Conservation (phyloP, 2,329 filamentous ascomycete species). For the Escovopsis weberi region DNA sequence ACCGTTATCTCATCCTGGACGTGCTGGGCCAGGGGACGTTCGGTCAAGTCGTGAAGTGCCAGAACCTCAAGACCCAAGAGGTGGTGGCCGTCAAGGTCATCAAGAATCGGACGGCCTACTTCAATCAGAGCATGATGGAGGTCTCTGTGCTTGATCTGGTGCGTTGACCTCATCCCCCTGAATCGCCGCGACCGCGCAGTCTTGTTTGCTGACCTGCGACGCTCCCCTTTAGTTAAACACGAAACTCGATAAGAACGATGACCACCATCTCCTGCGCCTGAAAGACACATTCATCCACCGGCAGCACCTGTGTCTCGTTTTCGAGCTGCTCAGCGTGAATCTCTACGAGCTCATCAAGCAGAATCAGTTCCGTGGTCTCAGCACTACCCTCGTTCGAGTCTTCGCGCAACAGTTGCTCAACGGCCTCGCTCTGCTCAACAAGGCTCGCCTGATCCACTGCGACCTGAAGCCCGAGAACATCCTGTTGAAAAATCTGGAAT, state of each 20-base stretch:
- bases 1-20: slow-evolving; percentile 92
- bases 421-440: slow-evolving; percentile 81
- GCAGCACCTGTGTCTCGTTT: slow-evolving; percentile 91
- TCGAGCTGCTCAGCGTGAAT: slow-evolving; percentile 93
- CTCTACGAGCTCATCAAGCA: slow-evolving; percentile 98
- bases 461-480: slow-evolving; percentile 98
- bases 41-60: slow-evolving; percentile 96
- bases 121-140: slow-evolving; percentile 99
- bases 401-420: slow-evolving; percentile 96
- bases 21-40: slow-evolving; percentile 96
- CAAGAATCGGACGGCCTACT: slow-evolving; percentile 97
- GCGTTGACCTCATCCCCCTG: slow-evolving; percentile 15
- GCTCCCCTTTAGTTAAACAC: slow-evolving; percentile 47
- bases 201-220: not conserved
- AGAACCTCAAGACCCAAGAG: slow-evolving; percentile 95
- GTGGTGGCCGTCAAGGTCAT: slow-evolving; percentile 98
- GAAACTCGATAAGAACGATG: slow-evolving; percentile 97
- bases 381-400: slow-evolving; percentile 90
- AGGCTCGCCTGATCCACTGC: slow-evolving; percentile 92
- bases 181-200: not conserved
- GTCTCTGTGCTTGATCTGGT: slow-evolving; percentile 93
- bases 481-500: slow-evolving; percentile 91
- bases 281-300: slow-evolving; percentile 98
- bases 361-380: slow-evolving; percentile 94
- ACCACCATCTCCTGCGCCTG: slow-evolving; percentile 84